A percentile compares a stretch with the other conserved stretches of the same genome.
These are phyloP conservation scores for Limonium bicolor DNA, from an alignment of 148 eudicot species.

Conservation along the genomic window DNA sequence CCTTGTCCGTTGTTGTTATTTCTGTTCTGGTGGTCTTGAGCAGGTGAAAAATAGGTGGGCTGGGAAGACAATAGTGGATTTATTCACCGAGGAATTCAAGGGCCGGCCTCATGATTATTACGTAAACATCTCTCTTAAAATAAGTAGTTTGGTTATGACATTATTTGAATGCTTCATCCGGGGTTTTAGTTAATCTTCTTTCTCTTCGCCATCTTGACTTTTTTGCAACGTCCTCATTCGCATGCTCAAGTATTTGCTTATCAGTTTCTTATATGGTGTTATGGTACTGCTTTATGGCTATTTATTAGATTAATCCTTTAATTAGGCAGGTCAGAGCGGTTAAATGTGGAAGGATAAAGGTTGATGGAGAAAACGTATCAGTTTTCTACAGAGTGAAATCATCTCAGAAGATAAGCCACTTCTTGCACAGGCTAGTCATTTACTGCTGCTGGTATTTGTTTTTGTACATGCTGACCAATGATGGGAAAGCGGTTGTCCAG, in stretches of 20 bases:
- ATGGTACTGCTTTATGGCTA: background rate
- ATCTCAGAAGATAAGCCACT: conserved; percentile 89
- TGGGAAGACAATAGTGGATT: conserved; percentile 82
- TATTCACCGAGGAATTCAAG: conserved; percentile 81
- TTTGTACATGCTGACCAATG: background rate
- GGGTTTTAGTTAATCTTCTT: background rate
- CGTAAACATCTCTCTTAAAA: conserved; percentile 36
- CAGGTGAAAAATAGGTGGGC: conserved; percentile 69
- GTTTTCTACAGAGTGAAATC: conserved; percentile 55
- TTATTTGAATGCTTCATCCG: too few relatives aligned
- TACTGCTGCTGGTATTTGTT: background rate
- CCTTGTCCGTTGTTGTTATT: background rate
- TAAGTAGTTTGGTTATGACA: too few relatives aligned
- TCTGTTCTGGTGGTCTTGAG: background rate
- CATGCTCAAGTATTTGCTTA: background rate
- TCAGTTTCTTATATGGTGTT: background rate
- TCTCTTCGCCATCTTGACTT: background rate
- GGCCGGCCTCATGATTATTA: conserved; percentile 81
- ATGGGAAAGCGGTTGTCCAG: background rate
- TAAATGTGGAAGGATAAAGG: conserved; percentile 88
- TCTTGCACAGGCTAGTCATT: conserved; percentile 65
- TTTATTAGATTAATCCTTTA: conserved; percentile 4
- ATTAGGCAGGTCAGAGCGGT: conserved; percentile 67
- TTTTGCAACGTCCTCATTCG: background rate
- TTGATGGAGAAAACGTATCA: conserved; percentile 68